Percentiles rank a stretch among this genome's conserved stretches.
phyloP scores from a whole-genome alignment of 345 rosid species.

The Pseudoturritis turrita region DNA sequence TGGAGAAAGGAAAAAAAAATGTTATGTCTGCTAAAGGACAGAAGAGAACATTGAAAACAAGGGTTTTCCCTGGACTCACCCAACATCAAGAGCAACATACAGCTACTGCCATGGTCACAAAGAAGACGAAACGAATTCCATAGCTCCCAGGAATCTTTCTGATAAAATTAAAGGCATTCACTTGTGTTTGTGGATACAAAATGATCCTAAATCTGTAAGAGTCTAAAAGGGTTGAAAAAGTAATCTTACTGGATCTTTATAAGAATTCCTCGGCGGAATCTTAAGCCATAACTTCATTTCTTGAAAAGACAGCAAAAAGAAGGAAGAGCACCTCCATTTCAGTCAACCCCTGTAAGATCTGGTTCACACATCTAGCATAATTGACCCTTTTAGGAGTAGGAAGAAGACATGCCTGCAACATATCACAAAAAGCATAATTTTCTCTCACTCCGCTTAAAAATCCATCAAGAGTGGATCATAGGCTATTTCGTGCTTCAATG shows the following conservation, averaged over 20 bases:
- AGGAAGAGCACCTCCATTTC: slow-evolving; percentile 28
- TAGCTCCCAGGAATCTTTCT: slow-evolving; percentile 82
- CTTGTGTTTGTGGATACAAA: not conserved
- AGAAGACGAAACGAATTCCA: slow-evolving; percentile 83
- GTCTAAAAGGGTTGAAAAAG: not conserved
- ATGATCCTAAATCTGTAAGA: not conserved
- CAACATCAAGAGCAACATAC: slow-evolving; percentile 62
- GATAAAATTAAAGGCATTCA: no score
- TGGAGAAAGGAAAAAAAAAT: not conserved
- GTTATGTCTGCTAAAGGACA: not conserved
- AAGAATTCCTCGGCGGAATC: slow-evolving; percentile 34
- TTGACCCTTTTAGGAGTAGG: slow-evolving; percentile 78
- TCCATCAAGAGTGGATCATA: slow-evolving; percentile 3
- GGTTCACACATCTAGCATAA: slow-evolving; percentile 81
- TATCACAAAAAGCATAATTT: not conserved
- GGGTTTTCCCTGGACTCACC: slow-evolving; percentile 42
- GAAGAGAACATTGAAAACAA: not conserved
- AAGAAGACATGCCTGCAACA: slow-evolving; percentile 74
- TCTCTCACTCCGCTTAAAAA: not conserved
- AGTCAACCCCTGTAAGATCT: slow-evolving; percentile 58
- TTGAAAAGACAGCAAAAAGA: not conserved
- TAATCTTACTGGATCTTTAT: slow-evolving; percentile 45
- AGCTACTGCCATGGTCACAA: slow-evolving; percentile 76
- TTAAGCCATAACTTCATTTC: slow-evolving; percentile 15
- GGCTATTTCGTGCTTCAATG: slow-evolving; percentile 71